Evolutionary conservation across 139 green algal genomes (phyloP).

Genomic region (Coelastrella sp.): DNA sequence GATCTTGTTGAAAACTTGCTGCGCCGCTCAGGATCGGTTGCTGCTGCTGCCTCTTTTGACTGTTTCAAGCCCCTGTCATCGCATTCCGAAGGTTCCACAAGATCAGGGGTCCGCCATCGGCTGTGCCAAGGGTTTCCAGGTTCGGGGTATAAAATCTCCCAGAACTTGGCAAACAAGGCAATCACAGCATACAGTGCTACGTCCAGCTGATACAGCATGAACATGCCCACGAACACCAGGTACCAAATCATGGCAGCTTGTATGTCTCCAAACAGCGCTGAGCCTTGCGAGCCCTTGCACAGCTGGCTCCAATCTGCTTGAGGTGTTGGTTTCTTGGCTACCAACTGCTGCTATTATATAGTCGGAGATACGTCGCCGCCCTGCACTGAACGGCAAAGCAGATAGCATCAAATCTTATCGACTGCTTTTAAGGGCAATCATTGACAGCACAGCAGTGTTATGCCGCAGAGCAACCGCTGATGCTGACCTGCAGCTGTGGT

Average conservation of each 20-base stretch:
- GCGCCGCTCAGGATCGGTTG: background rate
- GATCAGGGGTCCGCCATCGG: background rate
- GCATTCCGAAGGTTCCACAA: conserved; percentile 2
- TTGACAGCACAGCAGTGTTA: too few relatives aligned
- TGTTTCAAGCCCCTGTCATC: background rate
- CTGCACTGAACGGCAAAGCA: too few relatives aligned
- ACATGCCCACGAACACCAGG: conserved; percentile 34
- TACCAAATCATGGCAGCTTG: conserved; percentile 45
- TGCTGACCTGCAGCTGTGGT: background rate
- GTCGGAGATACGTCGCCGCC: too few relatives aligned
- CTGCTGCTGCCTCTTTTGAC: background rate
- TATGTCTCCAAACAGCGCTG: background rate
- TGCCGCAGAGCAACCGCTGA: background rate
- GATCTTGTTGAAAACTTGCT: background rate
- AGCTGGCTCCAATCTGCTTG: too few relatives aligned
- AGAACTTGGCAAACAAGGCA: background rate
- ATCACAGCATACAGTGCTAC: conserved; percentile 9
- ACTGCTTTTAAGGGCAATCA: too few relatives aligned
- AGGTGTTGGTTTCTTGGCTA: too few relatives aligned
- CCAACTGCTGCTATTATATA: too few relatives aligned
- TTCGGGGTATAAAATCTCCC: background rate
- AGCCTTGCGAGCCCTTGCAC: too few relatives aligned
- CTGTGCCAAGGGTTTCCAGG: conserved; percentile 35
- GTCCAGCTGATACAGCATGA: conserved; percentile 45
- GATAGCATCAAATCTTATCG: too few relatives aligned